Base-by-base conservation (phyloP, 495 filamentous ascomycete species). In the Penicillium cataractarum region DNA sequence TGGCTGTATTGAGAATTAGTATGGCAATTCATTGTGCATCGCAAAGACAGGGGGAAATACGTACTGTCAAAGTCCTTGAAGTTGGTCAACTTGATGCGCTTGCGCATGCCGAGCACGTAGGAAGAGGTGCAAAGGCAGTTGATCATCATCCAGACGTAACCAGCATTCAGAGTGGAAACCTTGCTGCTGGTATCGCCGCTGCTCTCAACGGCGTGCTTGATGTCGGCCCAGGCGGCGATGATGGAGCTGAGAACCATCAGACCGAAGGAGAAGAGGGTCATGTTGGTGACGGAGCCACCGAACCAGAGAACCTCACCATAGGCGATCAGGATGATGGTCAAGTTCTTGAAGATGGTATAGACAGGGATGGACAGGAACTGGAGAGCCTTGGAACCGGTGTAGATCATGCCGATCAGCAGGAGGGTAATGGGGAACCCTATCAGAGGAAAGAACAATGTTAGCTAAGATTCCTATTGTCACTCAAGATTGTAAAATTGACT, bases 231-330 rank as follows among this genome's bases (percentile, higher is more conserved):
- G 6, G 95, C 95, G 48, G 95, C 95, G 72, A 99, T 88, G 59
- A 98, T 80, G 60, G 92, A 97, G 77, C 92, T 96, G 64, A 97
- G 75, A 56, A 99, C 95, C 93, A 99, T 99, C 61, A 99, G 81
- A 48, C 93, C 95, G 72, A 99, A 99, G 19, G 94, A 97, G 75
- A 98, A 90, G 19, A 99, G 85, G 4, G 93, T 88, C 78, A 97
- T 86, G 15, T 86, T 82, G 35, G 90, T 92, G 42, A 99, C 95
- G 42, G 90, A 92, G 71, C 95, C 95, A 63, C 95, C 95, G 72
- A 99, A 99, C 95, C 95, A 99, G 60, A 99, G 83, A 29, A 99
- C 95, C 80, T 99, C 95, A 61, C 95, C 95, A 70, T 99, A 99
- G 54, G 95, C 95, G 70, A 98, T 98, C 37, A 98, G 86, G 67